Base-by-base conservation (phyloP, 176 grass and related monocot species). In the Ananas comosus region DNA sequence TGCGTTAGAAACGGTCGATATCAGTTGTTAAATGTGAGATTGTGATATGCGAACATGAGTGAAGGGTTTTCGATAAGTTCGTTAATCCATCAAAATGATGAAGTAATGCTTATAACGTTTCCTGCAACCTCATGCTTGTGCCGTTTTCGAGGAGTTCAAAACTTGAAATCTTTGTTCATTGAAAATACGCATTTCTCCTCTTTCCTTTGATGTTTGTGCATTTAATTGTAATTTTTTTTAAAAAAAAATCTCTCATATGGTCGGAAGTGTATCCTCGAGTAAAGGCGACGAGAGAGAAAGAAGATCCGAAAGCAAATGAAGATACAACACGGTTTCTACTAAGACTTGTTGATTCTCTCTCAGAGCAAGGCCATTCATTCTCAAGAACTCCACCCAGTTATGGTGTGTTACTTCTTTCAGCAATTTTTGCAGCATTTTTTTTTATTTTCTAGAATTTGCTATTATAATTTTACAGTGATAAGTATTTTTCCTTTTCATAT, bases 161-260 rank as follows among this genome's bases (percentile, higher is more conserved):
- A 75, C 80, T 72, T 64, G 18, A 18, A 64, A 67, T 67, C 17
- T 67, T 67, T 22, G 47, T 67, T 22, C 12, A 14, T 67, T 14
- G 12, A 67, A 28, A 17, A 27, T 27, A 27, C 25, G 25, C 25
- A 27, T 27, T 1, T 27, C 25, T 27, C 25, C 25, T 27, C 25
- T 27, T 27, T 27, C 25, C 25, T 27, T 27, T 27, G 25, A 27
- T 2, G 25, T 27, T 27, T 27, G 25, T 12, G 17, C 10, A 67
- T 67, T 67, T 23, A 33, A 28, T 67, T 67, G 25, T 13, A 4
- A 67, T 23, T 23, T 23, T 23, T 23, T 23, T 23, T 23, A 23
- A 23, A 23, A 67, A 67, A 28, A 21, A 67, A 29, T 67, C 12
- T 17, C 33, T 67, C 5, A 13, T 67, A 28, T 67, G 12, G 8